Evolutionary conservation across 306 rosid species (phyloP).

Genomic region (Parietaria judaica): DNA sequence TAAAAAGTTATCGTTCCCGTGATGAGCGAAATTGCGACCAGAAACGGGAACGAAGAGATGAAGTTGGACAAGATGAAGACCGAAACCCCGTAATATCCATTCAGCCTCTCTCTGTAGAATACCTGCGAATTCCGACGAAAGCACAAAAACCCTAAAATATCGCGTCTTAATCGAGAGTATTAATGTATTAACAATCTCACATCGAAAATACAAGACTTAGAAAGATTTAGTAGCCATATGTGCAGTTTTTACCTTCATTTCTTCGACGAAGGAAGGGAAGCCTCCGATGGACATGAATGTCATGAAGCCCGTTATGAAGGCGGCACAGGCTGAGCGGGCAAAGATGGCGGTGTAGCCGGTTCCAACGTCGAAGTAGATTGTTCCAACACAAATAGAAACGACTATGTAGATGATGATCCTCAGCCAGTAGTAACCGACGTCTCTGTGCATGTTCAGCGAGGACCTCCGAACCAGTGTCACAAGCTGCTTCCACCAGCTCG

Average conservation of each 20-base stretch:
- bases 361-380: constrained; percentile 77
- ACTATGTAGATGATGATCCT: constrained; percentile 76
- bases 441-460: constrained; percentile 81
- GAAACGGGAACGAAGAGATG: constrained; percentile 86
- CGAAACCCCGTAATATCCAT: constrained; percentile 86
- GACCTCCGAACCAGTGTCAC: constrained; percentile 67
- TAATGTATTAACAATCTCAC: too few species aligned
- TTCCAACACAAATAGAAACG: constrained; percentile 87
- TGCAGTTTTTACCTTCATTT: constrained; percentile 64
- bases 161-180: background rate
- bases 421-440: constrained; percentile 95
- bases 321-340: constrained; percentile 95
- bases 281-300: constrained; percentile 99
- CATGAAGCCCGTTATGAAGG: constrained; percentile 91
- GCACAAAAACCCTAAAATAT: constrained; percentile 3
- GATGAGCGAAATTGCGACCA: constrained; percentile 55
- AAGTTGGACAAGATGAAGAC: constrained; percentile 75
- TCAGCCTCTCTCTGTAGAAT: constrained; percentile 71
- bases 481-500: constrained; percentile 88
- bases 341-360: constrained; percentile 74
- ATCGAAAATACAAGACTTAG: too few species aligned
- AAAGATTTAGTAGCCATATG: background rate
- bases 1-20: constrained; percentile 63
- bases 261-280: constrained; percentile 89
- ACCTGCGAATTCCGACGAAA: constrained; percentile 39